These are phyloP conservation scores for Termitomyces eurrhizus DNA, from an alignment of 768 basidiomycete genomes.

Conservation along the genomic window DNA sequence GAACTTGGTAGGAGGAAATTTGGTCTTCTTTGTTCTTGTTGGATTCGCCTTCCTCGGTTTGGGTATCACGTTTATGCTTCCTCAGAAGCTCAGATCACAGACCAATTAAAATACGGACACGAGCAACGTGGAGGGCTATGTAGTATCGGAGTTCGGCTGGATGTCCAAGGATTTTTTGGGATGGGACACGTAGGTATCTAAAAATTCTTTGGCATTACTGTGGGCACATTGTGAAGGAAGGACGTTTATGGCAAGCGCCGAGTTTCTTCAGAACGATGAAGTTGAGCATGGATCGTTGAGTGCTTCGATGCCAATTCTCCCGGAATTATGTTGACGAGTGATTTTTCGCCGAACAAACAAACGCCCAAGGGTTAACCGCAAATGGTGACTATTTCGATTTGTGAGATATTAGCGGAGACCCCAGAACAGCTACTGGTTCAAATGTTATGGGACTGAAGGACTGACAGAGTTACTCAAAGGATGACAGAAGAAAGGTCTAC, in stretches of 20 bases:
- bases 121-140: neutral
- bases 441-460: no score
- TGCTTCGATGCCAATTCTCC: no score
- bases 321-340: no score
- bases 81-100: slow-evolving; percentile 8
- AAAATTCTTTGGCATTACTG: neutral
- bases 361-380: no score
- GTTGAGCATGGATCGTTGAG: no score
- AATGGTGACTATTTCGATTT: no score
- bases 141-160: neutral
- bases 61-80: slow-evolving; percentile 13
- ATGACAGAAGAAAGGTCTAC: no score
- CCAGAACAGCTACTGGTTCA: no score
- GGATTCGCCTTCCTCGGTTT: slow-evolving; percentile 16
- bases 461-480: no score
- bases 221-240: no score
- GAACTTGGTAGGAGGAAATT: slow-evolving; percentile 33
- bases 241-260: neutral
- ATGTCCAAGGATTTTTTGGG: neutral
- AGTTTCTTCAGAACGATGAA: neutral
- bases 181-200: neutral
- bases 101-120: neutral
- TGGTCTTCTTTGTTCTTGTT: slow-evolving; percentile 28
- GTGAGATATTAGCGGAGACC: no score
- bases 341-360: no score